Base-by-base conservation (phyloP, 345 rosid genomes). In the Orychophragmus violaceus region DNA sequence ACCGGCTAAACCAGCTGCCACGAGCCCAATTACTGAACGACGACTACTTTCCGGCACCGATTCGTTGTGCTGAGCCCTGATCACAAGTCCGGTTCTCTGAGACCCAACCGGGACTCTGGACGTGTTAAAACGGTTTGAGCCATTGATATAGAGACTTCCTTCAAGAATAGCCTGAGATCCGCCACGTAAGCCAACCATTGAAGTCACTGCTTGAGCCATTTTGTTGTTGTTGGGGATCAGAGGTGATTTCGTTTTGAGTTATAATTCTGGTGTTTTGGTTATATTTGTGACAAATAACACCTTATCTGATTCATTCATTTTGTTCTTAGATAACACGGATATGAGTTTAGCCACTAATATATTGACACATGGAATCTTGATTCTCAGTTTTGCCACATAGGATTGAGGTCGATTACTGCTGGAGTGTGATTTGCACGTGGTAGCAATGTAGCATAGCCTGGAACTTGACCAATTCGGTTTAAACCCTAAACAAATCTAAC, bases 181-280 rank as follows among this genome's bases (percentile, higher is more conserved):
- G 67, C 88, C 88, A 66, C 84, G 84, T 62, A 91, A 68, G 48
- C 96, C 82, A 46, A 83, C 79, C 90, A 86, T 86, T 3, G 96
- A 93, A 41, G 98, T 90, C 83, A 90, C 53, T 44, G 96, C 84
- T 68, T 74, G 78, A 48, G 78, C 78, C 78, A 74, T 74, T 27
- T 41, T 19, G n/a, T 41, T 2, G 6, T 6, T 6, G 16, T 14
- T 29, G 52, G 76, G n/a, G n/a, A n/a, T 73, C n/a, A 44, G 22
- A 11, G 30, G 22, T 61, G 36, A 44, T 61, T 54, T 55, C n/a
- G 39, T 72, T 5, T 75, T 50, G 65, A 42, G 59, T 55, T 46
- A 75, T 49, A 46, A n/a, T n/a, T 46, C 18, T 45, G 69, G 60
- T 59, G 13, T 56, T 53, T 44, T 54, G 69, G 76, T 57, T 64